These are phyloP conservation scores for Epichloe scottii DNA, from an alignment of 2,329 filamentous ascomycete species.

Conservation along the genomic window DNA sequence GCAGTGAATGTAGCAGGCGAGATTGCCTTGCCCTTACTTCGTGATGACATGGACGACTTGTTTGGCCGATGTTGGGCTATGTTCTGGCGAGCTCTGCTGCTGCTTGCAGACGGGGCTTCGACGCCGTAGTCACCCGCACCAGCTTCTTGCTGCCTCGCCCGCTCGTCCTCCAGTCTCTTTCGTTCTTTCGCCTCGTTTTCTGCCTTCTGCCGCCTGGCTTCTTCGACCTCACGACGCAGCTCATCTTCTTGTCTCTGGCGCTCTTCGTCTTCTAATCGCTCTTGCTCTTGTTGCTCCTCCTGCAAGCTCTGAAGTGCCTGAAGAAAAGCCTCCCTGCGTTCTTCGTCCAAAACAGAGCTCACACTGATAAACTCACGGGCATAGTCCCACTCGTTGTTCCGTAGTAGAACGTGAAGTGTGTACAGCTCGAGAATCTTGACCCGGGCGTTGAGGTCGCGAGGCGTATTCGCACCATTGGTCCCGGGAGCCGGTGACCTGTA, in stretches of 20 bases:
- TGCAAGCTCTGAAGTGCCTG: conserved; percentile 73
- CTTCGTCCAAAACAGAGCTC: conserved; percentile 81
- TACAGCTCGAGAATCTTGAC: conserved; percentile 93
- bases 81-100: conserved; percentile 20
- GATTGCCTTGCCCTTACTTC: conserved; percentile 17
- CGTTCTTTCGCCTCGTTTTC: conserved; percentile 46
- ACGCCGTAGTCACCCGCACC: conserved; percentile 60
- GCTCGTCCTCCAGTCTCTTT: conserved; percentile 41
- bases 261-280: conserved; percentile 50
- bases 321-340: conserved; percentile 77
- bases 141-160: conserved; percentile 31
- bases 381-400: conserved; percentile 94
- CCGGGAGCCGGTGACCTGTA: conserved; percentile 34
- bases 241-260: conserved; percentile 43
- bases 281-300: conserved; percentile 69
- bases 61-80: conserved; percentile 16
- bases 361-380: conserved; percentile 80
- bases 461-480: conserved; percentile 61
- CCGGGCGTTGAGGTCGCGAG: conserved; percentile 68
- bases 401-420: conserved; percentile 83
- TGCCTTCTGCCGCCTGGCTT: conserved; percentile 40
- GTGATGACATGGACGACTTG: conserved; percentile 13
- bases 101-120: conserved; percentile 34
- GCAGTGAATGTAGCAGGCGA: conserved; percentile 27
- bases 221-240: conserved; percentile 42